Conservation (phyloP, 1,284 basidiomycete genomes). For the Heterobasidion annosum region DNA sequence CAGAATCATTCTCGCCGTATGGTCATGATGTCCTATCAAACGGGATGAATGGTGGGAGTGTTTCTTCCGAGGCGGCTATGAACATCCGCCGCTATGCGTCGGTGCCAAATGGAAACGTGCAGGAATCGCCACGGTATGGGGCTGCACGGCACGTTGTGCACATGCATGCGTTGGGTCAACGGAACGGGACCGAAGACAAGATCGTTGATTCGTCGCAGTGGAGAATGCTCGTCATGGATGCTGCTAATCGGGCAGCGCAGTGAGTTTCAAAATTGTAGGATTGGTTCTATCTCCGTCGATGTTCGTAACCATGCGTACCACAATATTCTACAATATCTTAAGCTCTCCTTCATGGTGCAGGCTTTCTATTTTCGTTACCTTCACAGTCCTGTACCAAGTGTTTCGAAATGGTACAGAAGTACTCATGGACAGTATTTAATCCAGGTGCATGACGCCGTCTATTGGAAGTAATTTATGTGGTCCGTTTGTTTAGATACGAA, state of each 20-base stretch:
- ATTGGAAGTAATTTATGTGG: too few species aligned
- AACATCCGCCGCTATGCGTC: not conserved
- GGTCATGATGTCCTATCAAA: not conserved
- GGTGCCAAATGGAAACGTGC: not conserved
- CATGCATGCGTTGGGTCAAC: not conserved
- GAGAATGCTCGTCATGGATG: constrained; percentile 13
- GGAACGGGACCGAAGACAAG: constrained; percentile 2
- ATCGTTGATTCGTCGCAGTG: constrained; percentile 10
- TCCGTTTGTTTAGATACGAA: too few species aligned
- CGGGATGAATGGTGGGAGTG: not conserved
- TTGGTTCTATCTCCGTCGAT: not conserved
- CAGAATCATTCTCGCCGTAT: too few species aligned
- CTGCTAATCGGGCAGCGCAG: constrained; percentile 7
- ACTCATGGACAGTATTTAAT: too few species aligned
- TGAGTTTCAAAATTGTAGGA: not conserved
- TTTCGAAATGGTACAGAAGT: too few species aligned
- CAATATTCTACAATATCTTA: not conserved
- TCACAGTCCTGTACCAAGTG: not conserved
- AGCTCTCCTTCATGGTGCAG: not conserved
- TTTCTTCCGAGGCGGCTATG: not conserved
- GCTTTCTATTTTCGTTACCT: not conserved
- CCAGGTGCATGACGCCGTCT: too few species aligned
- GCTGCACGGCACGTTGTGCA: not conserved
- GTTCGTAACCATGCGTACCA: not conserved
- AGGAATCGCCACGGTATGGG: not conserved